Conservation (phyloP, 2,329 filamentous ascomycete genomes). For the Penicillium sp. region DNA sequence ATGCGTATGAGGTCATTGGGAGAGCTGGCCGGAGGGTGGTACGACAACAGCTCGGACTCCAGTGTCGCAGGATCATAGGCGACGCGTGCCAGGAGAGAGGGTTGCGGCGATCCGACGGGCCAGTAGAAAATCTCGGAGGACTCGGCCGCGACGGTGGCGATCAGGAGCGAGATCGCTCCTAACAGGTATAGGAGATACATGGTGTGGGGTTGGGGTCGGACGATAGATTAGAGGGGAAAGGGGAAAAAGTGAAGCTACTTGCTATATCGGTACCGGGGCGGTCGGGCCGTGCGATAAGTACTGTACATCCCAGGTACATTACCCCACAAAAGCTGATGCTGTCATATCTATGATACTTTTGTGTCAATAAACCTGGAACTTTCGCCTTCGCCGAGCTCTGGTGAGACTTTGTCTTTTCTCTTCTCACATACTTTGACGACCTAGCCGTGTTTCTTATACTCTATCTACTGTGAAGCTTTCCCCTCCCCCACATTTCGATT, state of each 20-base stretch:
- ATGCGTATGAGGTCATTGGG: slow-evolving; percentile 53
- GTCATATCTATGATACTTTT: neutral
- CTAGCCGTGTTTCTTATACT: neutral
- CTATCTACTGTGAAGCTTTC: neutral
- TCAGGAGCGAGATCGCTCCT: slow-evolving; percentile 11
- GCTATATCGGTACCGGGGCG: neutral
- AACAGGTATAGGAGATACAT: slow-evolving; percentile 24
- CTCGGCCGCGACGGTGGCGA: slow-evolving; percentile 16
- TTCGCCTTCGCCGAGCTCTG: neutral
- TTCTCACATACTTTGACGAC: neutral
- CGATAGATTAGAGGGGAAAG: neutral
- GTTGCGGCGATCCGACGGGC: slow-evolving; percentile 34
- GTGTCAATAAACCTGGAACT: neutral
- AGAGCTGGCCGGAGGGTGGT: slow-evolving; percentile 35
- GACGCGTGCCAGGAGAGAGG: slow-evolving; percentile 41
- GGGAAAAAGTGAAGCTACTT: neutral
- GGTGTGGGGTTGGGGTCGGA: neutral
- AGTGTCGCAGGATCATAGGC: slow-evolving; percentile 42
- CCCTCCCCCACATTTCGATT: neutral
- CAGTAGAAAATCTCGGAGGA: slow-evolving; percentile 41
- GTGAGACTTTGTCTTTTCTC: neutral
- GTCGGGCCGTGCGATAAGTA: neutral
- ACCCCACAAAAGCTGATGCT: neutral
- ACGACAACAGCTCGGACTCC: slow-evolving; percentile 39
- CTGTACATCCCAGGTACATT: neutral